Evolutionary conservation across 306 rosid species (phyloP), one percentile per base, ranked within the genome.

Genomic region (Quillaja saponaria): DNA sequence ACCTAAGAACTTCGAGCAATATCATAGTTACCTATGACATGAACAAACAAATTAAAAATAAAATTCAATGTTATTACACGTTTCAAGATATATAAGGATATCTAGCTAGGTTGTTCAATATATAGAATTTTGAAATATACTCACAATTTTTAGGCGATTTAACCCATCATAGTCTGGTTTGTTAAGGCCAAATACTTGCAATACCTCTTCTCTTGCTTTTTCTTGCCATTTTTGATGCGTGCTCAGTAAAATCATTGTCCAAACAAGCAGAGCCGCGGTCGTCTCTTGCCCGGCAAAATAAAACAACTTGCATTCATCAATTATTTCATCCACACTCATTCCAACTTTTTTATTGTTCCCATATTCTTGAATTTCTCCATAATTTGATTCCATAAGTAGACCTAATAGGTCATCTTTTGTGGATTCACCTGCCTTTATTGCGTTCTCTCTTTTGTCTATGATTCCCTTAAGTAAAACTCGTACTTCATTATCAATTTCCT

Each of bases 251-350:
- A 82, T 49, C 70, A 82, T 28, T 6, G 84, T 66, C 84, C 84
- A 82, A 57, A 56, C 69, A 11, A 73, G 69, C 37, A 82, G 34
- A 7, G 21, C 44, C 0, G 88, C 49, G 18, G 80, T 79, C 17
- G 80, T 79, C 75, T 73, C 88, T 66, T 76, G 80, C 18, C 82
- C 85, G 0, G 67, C 76, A 7, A 66, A 14, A 58, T 79, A 79
- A 49, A 76, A 79, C 0, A 76, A 14, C 40, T 75, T 82, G 10
- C 84, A 82, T 44, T 82, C 84, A 13, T 39, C 64, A 12, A 78
- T 71, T 1, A 78, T 78, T 2, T 82, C 88, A 5, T 38, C 16
- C 3, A 58, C 54, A 19, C 75, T 76, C 80, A 79, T 46, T 51
- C 80, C 80, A 14, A 13, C 35, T 3, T 34, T 20, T 33, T 65